Evolutionary conservation across 2,329 filamentous ascomycete genomes (phyloP).

Genomic region (Talaromyces sp.): DNA sequence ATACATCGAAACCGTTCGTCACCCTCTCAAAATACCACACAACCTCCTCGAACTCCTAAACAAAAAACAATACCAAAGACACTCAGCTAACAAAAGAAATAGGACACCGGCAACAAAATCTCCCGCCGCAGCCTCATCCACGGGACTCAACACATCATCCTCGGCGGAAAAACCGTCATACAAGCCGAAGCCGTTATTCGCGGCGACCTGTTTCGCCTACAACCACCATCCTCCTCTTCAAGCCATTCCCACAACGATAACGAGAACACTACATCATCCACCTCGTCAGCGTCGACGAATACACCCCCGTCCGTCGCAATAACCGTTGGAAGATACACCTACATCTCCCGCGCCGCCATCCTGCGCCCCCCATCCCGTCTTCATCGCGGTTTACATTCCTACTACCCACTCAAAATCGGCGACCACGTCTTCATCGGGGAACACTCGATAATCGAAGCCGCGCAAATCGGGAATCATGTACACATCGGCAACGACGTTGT

Average conservation of each 20-base stretch:
- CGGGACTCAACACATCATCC: conserved; percentile 95
- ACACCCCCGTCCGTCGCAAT: conserved; percentile 55
- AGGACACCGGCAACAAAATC: conserved; percentile 99
- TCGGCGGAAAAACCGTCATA: conserved; percentile 93
- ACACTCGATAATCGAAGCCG: conserved; percentile 74
- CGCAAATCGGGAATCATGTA: conserved; percentile 79
- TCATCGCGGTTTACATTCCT: conserved; percentile 62
- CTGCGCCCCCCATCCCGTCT: conserved; percentile 80
- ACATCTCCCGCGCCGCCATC: conserved; percentile 74
- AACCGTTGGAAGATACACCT: conserved; percentile 86
- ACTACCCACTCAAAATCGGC: conserved; percentile 75
- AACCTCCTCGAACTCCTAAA: conserved; percentile 2
- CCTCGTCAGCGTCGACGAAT: conserved; percentile 26
- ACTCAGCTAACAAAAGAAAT: not conserved
- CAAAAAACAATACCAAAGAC: not conserved
- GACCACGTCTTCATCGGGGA: conserved; percentile 91
- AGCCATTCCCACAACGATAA: not conserved
- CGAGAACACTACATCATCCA: conserved; percentile 29
- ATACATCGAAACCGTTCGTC: conserved; percentile 88
- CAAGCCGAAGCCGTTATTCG: conserved; percentile 93
- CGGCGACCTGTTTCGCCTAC: conserved; percentile 72
- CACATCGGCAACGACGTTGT: conserved; percentile 75
- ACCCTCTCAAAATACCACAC: not conserved
- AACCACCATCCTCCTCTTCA: conserved; percentile 31
- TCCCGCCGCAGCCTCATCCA: conserved; percentile 87